Base-by-base conservation (phyloP, 2,329 filamentous ascomycete species). In the Fusarium phyllophilum region DNA sequence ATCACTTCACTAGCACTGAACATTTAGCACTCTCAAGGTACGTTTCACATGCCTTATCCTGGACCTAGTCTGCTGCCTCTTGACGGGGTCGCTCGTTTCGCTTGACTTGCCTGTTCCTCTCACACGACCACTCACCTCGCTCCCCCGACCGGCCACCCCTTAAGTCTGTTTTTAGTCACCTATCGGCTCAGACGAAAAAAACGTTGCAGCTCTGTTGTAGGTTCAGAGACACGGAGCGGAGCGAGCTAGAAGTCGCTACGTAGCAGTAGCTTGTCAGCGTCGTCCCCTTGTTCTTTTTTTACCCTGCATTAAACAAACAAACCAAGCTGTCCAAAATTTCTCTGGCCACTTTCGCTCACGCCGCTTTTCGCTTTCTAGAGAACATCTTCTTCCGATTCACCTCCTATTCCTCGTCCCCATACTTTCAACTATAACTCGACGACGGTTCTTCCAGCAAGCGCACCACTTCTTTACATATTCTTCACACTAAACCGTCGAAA, bases 281-380 rank as follows among this genome's bases (percentile, higher is more conserved):
- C 58, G 52, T 71, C 48, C 70, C 70, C 73, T 75, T 73, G 69
- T 68, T 62, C 44, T 62, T 68, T 65, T 65, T 55, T 38, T 68
- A 57, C 66, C 70, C 68, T 60, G 61, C 66, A 71, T 74, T 60
- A 59, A 63, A 63, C 48, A 56, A 58, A 59, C 56, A 59, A 51
- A 67, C n/a, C 33, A 52, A 59, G 33, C 61, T 60, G 44, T 60
- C 62, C 52, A 71, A 70, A 75, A 77, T 51, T 77, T 65, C 72
- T 78, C 70, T 74, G 76, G 74, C 74, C 76, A 78, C 76, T 75
- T 77, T 75, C 64, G 57, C 73, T 78, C 70, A 78, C 76, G 70
- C 49, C 64, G 72, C 68, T 62, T 72, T 75, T 77, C 62, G 66
- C 41, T 75, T 60, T 58, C 63, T 66, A 58, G 69, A 75, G 73